Percentiles rank a stretch among this genome's conserved stretches.
Evolutionary conservation across 495 filamentous ascomycete species (phyloP).

Genomic region (Tetracladium setigerum): DNA sequence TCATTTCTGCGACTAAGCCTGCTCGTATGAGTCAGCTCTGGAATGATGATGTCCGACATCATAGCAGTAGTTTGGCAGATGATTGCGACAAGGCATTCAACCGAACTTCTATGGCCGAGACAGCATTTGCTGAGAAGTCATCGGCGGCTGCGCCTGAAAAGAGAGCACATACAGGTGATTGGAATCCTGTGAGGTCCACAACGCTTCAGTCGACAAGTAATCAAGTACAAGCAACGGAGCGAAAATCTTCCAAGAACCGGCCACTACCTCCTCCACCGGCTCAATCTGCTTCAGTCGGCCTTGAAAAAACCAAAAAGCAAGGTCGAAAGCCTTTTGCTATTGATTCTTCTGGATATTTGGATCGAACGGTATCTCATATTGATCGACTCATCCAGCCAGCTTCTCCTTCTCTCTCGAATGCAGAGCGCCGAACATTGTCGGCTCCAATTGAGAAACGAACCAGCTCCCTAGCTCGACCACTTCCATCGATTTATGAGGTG

Average conservation of each 20-base stretch:
- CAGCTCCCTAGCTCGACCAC: conserved; percentile 27
- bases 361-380: conserved; percentile 22
- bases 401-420: conserved; percentile 13
- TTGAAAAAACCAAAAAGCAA: conserved; percentile 20
- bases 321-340: conserved; percentile 12
- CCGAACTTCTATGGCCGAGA: conserved; percentile 5
- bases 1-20: conserved; percentile 1
- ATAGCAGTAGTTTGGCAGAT: conserved; percentile 38
- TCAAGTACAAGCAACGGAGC: neutral
- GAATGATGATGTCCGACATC: conserved; percentile 43
- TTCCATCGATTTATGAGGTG: conserved; percentile 48
- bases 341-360: conserved; percentile 13
- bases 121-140: too few relatives aligned
- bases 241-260: conserved; percentile 28
- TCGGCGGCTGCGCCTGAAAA: too few relatives aligned
- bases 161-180: too few relatives aligned
- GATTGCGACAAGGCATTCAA: conserved; percentile 73
- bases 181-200: too few relatives aligned
- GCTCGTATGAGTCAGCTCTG: conserved; percentile 15
- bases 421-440: conserved; percentile 40
- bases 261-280: conserved; percentile 46
- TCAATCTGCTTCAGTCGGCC: conserved; percentile 37
- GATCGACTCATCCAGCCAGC: conserved; percentile 17
- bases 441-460: conserved; percentile 43
- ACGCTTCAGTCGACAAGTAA: too few relatives aligned